Conservation (phyloP, 805 yeast species). For the Maudiozyma saulgeensis region DNA sequence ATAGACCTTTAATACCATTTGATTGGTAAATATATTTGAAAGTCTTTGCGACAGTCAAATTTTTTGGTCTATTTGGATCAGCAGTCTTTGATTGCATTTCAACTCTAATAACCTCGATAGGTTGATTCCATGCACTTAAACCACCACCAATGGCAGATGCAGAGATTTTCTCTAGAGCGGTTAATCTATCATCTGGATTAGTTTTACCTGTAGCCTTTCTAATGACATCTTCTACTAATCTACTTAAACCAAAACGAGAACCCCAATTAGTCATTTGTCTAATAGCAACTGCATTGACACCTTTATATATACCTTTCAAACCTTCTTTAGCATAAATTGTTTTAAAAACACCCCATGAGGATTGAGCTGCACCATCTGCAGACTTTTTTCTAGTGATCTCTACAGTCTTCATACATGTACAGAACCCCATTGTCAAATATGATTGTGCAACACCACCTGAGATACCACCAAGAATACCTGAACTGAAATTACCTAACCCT, state of each 20-base stretch:
- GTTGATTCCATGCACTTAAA: constrained; percentile 96
- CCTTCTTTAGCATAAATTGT: constrained; percentile 83
- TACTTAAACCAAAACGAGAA: constrained; percentile 84
- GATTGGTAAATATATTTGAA: constrained; percentile 72
- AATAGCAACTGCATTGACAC: constrained; percentile 97
- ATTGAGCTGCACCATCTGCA: constrained; percentile 47
- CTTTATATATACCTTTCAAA: constrained; percentile 88
- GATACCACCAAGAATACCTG: constrained; percentile 95
- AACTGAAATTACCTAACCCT: constrained; percentile 61
- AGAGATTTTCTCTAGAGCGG: constrained; percentile 69
- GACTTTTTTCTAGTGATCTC: constrained; percentile 87
- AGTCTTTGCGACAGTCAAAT: constrained; percentile 67
- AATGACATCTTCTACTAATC: constrained; percentile 83
- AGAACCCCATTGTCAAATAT: constrained; percentile 92
- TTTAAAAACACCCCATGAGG: constrained; percentile 77
- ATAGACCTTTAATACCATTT: constrained; percentile 83
- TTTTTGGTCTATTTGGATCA: constrained; percentile 94
- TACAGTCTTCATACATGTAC: constrained; percentile 98
- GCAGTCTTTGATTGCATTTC: constrained; percentile 95
- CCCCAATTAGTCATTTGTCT: constrained; percentile 99
- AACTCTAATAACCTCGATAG: constrained; percentile 93
- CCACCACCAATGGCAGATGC: constrained; percentile 95
- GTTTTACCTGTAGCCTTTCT: constrained; percentile 53
- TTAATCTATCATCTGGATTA: constrained; percentile 46
- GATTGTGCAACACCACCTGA: constrained; percentile 96